Evolutionary conservation across 768 basidiomycete species (phyloP), one percentile per base, ranked within the genome.

Genomic region (Pleurotus pulmonarius): DNA sequence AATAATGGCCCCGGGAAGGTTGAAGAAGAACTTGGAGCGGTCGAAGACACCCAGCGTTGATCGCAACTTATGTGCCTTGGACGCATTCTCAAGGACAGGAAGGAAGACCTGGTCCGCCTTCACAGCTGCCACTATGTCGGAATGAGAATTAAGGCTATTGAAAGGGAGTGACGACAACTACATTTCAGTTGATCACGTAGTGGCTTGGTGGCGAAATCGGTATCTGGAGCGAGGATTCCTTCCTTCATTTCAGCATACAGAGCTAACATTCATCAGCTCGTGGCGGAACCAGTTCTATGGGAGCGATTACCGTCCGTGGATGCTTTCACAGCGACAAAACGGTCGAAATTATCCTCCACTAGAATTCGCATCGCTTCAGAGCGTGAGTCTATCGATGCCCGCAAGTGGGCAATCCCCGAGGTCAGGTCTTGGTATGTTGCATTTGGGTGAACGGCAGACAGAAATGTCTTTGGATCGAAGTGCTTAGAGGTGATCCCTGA

Each of bases 291-390:
- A 34, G 29, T 34, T 34, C 29, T 49, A 63, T 66, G 53, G 47
- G 20, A 37, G 20, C n/a, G 6, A 75, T 53, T 69, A 94, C 95
- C 90, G 71, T 96, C 95, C n/a, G 92, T 96, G 7, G 90, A 91
- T 7, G 92, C 92, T 65, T 99, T 99, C 56, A 99, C 96, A 2
- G 92, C 91, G 15, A 98, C 96, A 65, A 98, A 99, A 11, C 94
- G 81, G 72, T 98, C 95, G 70, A 98, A 98, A 70, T 98, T 97
- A 63, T 98, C 94, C 68, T 98, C 95, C 8, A 99, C 97, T 29
- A 99, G 79, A 18, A 95, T 84, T 40, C 94, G 80, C 56, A 98
- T 87, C n/a, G 95, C 97, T 62, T 95, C 92, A 1, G 94, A 95
- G 44, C 95, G 85, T 1, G 88, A 82, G 64, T 98, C 95, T 57